Percentiles rank a stretch among this genome's conserved stretches.
Conservation (phyloP, 192 early-diverging fungal genomes). For the Rhizoclosmatium globosum region DNA sequence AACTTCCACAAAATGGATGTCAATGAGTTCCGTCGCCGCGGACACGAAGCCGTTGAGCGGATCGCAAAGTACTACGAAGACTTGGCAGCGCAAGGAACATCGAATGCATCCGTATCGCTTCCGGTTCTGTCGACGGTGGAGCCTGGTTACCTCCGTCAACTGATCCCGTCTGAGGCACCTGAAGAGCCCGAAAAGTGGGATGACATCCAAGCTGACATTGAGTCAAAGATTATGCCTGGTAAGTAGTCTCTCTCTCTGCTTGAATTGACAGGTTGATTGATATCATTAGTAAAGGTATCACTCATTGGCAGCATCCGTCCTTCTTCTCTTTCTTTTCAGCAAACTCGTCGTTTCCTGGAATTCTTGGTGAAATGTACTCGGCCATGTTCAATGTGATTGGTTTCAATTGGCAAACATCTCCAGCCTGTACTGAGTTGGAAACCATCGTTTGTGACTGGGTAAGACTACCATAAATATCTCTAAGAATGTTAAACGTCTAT, state of each 20-base stretch:
- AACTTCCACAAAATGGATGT: not conserved
- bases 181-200: constrained; percentile 55
- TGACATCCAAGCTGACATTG: constrained; percentile 52
- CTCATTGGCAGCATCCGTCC: constrained; percentile 75
- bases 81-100: constrained; percentile 29
- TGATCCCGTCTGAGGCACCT: constrained; percentile 64
- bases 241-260: not conserved
- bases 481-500: not conserved
- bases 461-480: not conserved
- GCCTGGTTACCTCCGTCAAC: constrained; percentile 65
- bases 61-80: constrained; percentile 69
- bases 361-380: constrained; percentile 72
- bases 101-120: not conserved
- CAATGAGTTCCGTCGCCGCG: constrained; percentile 59
- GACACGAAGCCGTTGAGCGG: constrained; percentile 66
- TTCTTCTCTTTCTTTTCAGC: constrained; percentile 70
- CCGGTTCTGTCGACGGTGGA: constrained; percentile 59
- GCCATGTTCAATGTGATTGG: constrained; percentile 56
- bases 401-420: constrained; percentile 45
- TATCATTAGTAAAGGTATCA: constrained; percentile 51
- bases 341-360: constrained; percentile 60
- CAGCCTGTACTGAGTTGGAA: constrained; percentile 71
- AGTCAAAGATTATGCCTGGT: constrained; percentile 65
- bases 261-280: not conserved
- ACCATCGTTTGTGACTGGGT: constrained; percentile 65